These are phyloP conservation scores for Penicillium roqueforti DNA, from an alignment of 495 filamentous ascomycete species.

Conservation along the genomic window DNA sequence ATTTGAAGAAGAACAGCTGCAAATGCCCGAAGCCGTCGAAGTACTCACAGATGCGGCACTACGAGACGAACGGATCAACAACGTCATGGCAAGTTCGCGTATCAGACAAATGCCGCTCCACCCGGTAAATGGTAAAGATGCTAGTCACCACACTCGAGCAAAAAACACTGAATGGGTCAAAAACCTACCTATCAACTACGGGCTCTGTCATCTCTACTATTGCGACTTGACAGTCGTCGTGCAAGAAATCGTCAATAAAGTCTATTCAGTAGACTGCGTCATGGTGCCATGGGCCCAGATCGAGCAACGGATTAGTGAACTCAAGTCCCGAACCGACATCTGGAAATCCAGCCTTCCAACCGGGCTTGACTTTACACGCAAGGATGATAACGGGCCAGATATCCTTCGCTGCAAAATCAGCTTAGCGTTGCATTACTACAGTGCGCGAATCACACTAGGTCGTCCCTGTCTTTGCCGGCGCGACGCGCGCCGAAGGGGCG, in stretches of 20 bases:
- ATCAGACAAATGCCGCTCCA: constrained; percentile 40
- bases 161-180: constrained; percentile 30
- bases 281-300: constrained; percentile 55
- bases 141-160: constrained; percentile 17
- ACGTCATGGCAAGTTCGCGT: constrained; percentile 33
- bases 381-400: constrained; percentile 30
- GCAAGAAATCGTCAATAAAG: constrained; percentile 51
- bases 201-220: constrained; percentile 48
- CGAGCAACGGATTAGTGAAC: constrained; percentile 51
- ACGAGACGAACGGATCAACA: constrained; percentile 38
- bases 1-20: constrained; percentile 50
- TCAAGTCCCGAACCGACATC: constrained; percentile 48
- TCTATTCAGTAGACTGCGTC: constrained; percentile 56
- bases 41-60: constrained; percentile 29
- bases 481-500: constrained; percentile 42
- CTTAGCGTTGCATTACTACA: constrained; percentile 57
- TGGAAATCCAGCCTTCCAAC: constrained; percentile 53
- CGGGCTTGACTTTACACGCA: constrained; percentile 46
- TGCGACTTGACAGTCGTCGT: constrained; percentile 50
- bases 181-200: constrained; percentile 31
- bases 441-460: constrained; percentile 55
- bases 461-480: constrained; percentile 62
- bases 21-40: constrained; percentile 29
- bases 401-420: constrained; percentile 43
- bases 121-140: constrained; percentile 28